Base-by-base conservation (phyloP, 1,284 basidiomycete species). In the Rhodotorula sp. region DNA sequence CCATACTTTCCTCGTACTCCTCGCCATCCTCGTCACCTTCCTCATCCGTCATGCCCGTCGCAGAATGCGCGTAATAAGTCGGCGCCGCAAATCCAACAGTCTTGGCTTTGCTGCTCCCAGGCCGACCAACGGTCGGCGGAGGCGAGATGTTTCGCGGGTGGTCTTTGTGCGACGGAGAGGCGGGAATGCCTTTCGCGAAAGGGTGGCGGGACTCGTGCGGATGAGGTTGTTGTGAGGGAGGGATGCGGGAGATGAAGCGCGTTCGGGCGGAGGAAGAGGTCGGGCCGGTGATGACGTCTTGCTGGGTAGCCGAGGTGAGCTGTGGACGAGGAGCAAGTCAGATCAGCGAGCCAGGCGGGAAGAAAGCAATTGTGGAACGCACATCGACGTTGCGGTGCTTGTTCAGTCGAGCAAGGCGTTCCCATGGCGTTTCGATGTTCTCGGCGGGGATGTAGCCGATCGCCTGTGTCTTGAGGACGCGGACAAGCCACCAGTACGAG, bases 381-480 rank as follows among this genome's bases (percentile, higher is more conserved):
- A 95, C 90, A 79, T 98, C 95, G 67, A 99, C 90, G 80, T 99
- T 99, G 48, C 94, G 86, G 80, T 97, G 94, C 80, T 98, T 98
- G 84, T 99, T 99, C 67, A 99, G 84, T 69, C 95, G 85, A 0
- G 95, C 95, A 30, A 99, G 86, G 58, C 95, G 86, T 81, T 99
- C 95, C 77, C 94, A 97, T 0, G 95, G 96, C 0, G 96, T 99
- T 81, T 99, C 96, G 77, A 99, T 97, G 80, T 99, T 99, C 82
- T 99, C 95, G 0, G 95, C 95, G 24, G 95, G 95, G 63, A 99
- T 99, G 81, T 99, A 99, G 2, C 95, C 95, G n/a, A 99, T 92
- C 78, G 97, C 94, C 81, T 98, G 93, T 4, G 92, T 97, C 84
- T 94, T 98, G 77, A 97, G 86, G 8, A 96, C 94, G 63, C 92